phyloP scores from a whole-genome alignment of 164 flowering plant species.

The Taxillus chinensis region DNA sequence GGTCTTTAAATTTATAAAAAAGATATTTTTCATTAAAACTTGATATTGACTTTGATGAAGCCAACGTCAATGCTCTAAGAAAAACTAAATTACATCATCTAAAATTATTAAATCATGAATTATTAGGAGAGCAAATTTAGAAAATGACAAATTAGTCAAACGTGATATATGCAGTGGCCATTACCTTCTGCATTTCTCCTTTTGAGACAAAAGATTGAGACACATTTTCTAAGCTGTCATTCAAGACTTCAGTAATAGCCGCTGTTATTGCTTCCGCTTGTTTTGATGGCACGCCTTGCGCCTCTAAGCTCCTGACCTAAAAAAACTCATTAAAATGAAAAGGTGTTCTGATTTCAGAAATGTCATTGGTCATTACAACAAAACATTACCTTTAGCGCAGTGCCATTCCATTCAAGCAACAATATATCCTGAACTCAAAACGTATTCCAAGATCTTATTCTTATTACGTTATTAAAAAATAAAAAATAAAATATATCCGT shows the following conservation, averaged over 20 bases:
- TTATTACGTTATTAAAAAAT: no score
- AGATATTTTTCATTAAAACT: no score
- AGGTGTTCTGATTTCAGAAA: neutral
- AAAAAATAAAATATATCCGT: no score
- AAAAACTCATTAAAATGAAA: neutral
- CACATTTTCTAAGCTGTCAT: slow-evolving; percentile 71
- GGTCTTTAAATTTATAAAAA: no score
- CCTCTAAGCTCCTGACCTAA: slow-evolving; percentile 69
- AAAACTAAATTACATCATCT: neutral
- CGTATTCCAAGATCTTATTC: no score
- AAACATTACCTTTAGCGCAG: no score
- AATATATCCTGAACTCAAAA: no score
- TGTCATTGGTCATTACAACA: no score
- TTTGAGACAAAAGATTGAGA: slow-evolving; percentile 50
- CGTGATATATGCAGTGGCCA: neutral
- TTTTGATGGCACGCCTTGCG: slow-evolving; percentile 60
- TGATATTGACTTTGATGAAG: no score
- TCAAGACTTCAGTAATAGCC: slow-evolving; percentile 63
- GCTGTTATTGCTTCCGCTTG: slow-evolving; percentile 86
- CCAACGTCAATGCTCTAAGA: no score
- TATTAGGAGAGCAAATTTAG: neutral
- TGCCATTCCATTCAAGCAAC: no score
- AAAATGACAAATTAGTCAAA: neutral
- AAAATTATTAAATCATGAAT: neutral
- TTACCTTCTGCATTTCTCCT: slow-evolving; percentile 71